These are phyloP conservation scores for Parvularia atlantis DNA, from an alignment of 78 protist species.

Conservation along the genomic window DNA sequence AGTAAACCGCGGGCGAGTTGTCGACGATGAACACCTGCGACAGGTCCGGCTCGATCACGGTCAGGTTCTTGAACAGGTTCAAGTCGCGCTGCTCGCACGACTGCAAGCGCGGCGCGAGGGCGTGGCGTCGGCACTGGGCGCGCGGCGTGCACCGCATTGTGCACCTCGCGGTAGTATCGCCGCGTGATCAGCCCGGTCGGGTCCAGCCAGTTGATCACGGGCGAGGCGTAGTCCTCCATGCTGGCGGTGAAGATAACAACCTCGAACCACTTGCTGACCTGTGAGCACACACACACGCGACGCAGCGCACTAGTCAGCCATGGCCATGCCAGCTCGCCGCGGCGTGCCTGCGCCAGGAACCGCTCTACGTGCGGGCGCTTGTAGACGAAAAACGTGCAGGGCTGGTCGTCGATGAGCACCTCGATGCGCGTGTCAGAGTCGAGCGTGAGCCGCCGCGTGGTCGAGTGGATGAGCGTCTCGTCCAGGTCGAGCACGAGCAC, in stretches of 20 bases:
- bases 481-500: conserved; percentile 70
- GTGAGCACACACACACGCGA: no score
- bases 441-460: conserved; percentile 15
- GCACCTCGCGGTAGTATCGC: conserved; percentile 69
- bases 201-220: conserved; percentile 59
- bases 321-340: no score
- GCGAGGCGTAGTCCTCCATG: conserved; percentile 58
- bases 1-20: conserved; percentile 83
- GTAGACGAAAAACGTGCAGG: conserved; percentile 56
- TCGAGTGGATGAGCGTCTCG: conserved; percentile 72
- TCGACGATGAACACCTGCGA: conserved; percentile 60
- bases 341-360: conserved; percentile 51
- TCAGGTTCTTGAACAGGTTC: conserved; percentile 78
- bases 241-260: conserved; percentile 68
- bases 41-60: conserved; percentile 68
- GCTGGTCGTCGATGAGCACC: conserved; percentile 34
- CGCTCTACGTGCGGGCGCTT: conserved; percentile 65
- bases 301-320: no score
- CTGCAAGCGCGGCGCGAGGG: no score
- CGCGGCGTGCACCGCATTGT: no score
- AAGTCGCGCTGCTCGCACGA: conserved; percentile 17
- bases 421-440: conserved; percentile 21
- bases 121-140: no score
- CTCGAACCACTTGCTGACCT: conserved; percentile 61
- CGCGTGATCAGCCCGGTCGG: conserved; percentile 28